Percentiles rank a stretch among this genome's conserved stretches.
These are phyloP conservation scores for Arabidopsis hybrid DNA, from an alignment of 441 rosid genomes.

Conservation along the genomic window DNA sequence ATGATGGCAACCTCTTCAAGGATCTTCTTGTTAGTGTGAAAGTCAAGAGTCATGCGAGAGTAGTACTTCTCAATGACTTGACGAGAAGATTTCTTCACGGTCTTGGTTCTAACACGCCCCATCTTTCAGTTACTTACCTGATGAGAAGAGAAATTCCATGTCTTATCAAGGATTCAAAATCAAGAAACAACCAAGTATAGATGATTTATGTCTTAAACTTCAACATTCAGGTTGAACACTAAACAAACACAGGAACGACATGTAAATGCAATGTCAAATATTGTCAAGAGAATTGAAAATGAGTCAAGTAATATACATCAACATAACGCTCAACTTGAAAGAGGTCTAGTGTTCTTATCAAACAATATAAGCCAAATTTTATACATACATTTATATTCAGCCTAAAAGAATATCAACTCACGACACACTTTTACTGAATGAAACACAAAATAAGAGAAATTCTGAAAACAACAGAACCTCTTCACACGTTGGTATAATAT, in stretches of 20 bases:
- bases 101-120: slow-evolving; percentile 78
- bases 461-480: too few species aligned
- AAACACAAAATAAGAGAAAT: too few species aligned
- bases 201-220: background rate
- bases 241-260: background rate
- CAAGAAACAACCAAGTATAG: background rate
- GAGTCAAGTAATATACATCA: background rate
- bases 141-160: background rate
- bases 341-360: background rate
- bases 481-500: too few species aligned
- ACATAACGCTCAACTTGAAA: slow-evolving; percentile 5
- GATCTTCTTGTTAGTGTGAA: too few species aligned
- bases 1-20: too few species aligned
- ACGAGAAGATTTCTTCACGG: slow-evolving; percentile 75
- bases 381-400: too few species aligned
- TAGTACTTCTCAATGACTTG: slow-evolving; percentile 77
- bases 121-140: slow-evolving; percentile 46
- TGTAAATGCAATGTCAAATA: background rate
- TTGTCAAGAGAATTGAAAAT: background rate
- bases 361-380: background rate
- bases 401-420: too few species aligned
- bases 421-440: too few species aligned
- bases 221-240: too few species aligned
- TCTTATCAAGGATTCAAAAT: background rate
- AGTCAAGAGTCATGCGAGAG: too few species aligned